phyloP scores from a whole-genome alignment of 805 yeast species.

The Yamadazyma akitaensis region DNA sequence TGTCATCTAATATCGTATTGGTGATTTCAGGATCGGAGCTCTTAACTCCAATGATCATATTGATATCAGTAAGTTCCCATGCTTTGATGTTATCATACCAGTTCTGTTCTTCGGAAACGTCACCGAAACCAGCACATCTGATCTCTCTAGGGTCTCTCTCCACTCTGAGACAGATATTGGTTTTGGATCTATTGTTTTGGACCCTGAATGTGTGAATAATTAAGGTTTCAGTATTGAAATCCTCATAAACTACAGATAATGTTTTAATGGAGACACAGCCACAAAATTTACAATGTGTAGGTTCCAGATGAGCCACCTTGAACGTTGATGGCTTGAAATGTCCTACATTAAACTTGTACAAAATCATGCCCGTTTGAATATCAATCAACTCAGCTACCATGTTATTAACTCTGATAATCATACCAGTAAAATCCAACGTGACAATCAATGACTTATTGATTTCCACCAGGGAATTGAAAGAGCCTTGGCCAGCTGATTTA shows the following conservation, averaged over 20 bases:
- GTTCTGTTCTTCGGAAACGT: slow-evolving; percentile 65
- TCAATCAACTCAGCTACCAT: slow-evolving; percentile 65
- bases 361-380: slow-evolving; percentile 70
- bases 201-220: slow-evolving; percentile 72
- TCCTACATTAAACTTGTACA: slow-evolving; percentile 60
- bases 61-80: slow-evolving; percentile 78
- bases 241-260: slow-evolving; percentile 70
- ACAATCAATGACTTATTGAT: slow-evolving; percentile 42
- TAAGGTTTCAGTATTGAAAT: slow-evolving; percentile 50
- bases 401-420: slow-evolving; percentile 60
- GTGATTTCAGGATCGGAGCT: slow-evolving; percentile 14
- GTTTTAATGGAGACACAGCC: slow-evolving; percentile 81
- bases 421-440: slow-evolving; percentile 68
- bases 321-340: slow-evolving; percentile 58
- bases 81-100: slow-evolving; percentile 66
- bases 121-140: slow-evolving; percentile 81
- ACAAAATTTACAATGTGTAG: slow-evolving; percentile 86
- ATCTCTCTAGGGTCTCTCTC: slow-evolving; percentile 93
- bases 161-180: slow-evolving; percentile 78
- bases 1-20: slow-evolving; percentile 2
- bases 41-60: slow-evolving; percentile 62
- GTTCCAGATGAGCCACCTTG: slow-evolving; percentile 75
- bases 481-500: background rate
- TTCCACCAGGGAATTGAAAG: slow-evolving; percentile 9
- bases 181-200: slow-evolving; percentile 66